Percentiles rank a stretch among this genome's conserved stretches.
Conservation (phyloP, 257 asterid genomes). For the Nicotiana paniculata region DNA sequence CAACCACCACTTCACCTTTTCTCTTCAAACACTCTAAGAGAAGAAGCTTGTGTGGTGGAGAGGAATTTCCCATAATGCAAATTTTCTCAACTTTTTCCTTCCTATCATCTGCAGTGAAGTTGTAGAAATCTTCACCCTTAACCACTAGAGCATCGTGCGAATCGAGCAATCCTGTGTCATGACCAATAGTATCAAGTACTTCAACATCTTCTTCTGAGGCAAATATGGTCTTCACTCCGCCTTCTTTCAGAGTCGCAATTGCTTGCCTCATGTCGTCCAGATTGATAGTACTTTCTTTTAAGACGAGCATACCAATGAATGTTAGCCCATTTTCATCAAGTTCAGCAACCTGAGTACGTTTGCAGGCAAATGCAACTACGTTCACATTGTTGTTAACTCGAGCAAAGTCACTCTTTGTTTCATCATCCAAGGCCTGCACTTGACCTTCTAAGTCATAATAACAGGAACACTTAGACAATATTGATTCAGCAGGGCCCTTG, state of each 20-base stretch:
- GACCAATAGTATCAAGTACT: slow-evolving; percentile 12
- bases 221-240: slow-evolving; percentile 21
- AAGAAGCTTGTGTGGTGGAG: slow-evolving; percentile 12
- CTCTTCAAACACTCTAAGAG: slow-evolving; percentile 16
- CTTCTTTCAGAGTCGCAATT: background rate
- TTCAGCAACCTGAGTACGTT: background rate
- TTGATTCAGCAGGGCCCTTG: slow-evolving; percentile 15
- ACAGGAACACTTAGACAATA: slow-evolving; percentile 22
- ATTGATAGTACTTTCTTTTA: background rate
- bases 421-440: background rate
- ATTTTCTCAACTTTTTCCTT: slow-evolving; percentile 9
- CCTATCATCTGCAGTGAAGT: slow-evolving; percentile 8
- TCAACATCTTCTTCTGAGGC: slow-evolving; percentile 19
- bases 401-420: background rate
- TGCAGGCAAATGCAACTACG: slow-evolving; percentile 25
- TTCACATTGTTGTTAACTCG: slow-evolving; percentile 4
- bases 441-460: slow-evolving; percentile 2
- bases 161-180: slow-evolving; percentile 8
- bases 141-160: slow-evolving; percentile 7
- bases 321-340: background rate
- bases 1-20: slow-evolving; percentile 24
- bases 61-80: slow-evolving; percentile 22
- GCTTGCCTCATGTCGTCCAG: background rate
- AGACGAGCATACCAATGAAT: slow-evolving; percentile 21
- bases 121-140: slow-evolving; percentile 14